Evolutionary conservation across 306 rosid species (phyloP), one percentile per base, ranked within the genome.

Genomic region (Malus orientalis): DNA sequence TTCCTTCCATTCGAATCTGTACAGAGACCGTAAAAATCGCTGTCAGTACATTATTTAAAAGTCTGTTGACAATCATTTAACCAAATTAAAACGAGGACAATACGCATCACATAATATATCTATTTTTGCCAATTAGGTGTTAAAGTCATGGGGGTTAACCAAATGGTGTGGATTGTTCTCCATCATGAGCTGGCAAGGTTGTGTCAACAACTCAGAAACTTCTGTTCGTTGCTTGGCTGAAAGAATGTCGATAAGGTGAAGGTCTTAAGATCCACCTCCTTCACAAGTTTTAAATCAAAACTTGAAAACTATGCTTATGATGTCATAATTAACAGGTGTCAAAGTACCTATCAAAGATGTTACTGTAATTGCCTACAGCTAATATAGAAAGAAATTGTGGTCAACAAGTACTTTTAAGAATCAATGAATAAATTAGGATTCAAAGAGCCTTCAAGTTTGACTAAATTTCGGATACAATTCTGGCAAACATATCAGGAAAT

Each of bases 1-100:
- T 81, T 86, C 70, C 86, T 84, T 83, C 79, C 82, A 29, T 82
- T 77, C 0, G 88, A 54, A 76, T 90, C 97, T 95, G 89, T 73
- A 61, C 60, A 76, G 67, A 80, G 36, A 69, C 66, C 67, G 74
- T 29, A 36, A 69, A 12, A 49, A 74, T 73, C 57, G 22, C 38
- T 16, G 32, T 75, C 54, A 69, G 16, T 6, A n/a, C 22, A 16
- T 7, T 4, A 51, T 18, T 18, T 49, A 16, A 42, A 51, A 51
- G 55, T 51, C 55, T 16, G 55, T 51, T 51, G 20, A 2, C 20
- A 51, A 18, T 51, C 8, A 51, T 51, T 51, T 15, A 5, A 51
- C 55, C 20, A 51, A 51, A 51, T 18, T 51, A 16, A 51, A 51
- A 51, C 6, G 16, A 20, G 53, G 1, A 65, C 8, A 9, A 76